A percentile compares a stretch with the other conserved stretches of the same genome.
Evolutionary conservation across 139 green algal species (phyloP).

Genomic region (Penium margaritaceum): DNA sequence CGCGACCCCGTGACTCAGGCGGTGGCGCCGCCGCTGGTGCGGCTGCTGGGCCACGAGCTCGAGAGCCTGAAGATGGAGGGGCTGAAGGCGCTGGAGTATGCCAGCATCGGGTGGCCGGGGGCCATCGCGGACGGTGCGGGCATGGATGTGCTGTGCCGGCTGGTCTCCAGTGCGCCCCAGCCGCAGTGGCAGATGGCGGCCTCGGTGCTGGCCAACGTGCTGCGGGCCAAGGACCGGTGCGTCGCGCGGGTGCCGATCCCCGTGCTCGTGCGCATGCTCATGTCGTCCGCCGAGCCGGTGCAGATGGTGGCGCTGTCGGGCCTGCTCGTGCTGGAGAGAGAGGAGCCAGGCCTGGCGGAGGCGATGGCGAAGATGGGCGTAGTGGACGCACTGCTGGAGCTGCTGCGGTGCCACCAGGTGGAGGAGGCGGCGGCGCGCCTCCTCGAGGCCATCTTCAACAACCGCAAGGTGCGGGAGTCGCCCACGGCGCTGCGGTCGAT

Average conservation of each 20-base stretch:
- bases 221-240: constrained; percentile 16
- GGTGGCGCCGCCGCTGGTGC: constrained; percentile 2
- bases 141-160: constrained; percentile 23
- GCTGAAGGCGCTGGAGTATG: constrained; percentile 10
- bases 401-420: constrained; percentile 33
- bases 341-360: constrained; percentile 10
- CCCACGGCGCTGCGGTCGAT: constrained; percentile 16
- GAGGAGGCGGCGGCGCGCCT: constrained; percentile 29
- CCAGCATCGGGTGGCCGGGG: constrained; percentile 3
- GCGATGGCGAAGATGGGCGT: constrained; percentile 28
- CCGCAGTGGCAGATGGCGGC: constrained; percentile 29
- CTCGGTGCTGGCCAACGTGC: constrained; percentile 28
- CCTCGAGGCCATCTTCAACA: constrained; percentile 35
- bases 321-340: constrained; percentile 19
- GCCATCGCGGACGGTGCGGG: constrained; percentile 25
- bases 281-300: constrained; percentile 20
- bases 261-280: constrained; percentile 33
- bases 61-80: constrained; percentile 19
- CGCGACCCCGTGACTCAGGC: constrained; percentile 1
- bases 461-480: constrained; percentile 16
- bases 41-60: constrained; percentile 17
- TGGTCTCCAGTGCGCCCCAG: constrained; percentile 23
- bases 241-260: constrained; percentile 20
- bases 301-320: constrained; percentile 14
- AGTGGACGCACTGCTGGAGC: constrained; percentile 35